A percentile compares a stretch with the other conserved stretches of the same genome.
Conservation (phyloP, 805 yeast genomes). For the Pichia californica region DNA sequence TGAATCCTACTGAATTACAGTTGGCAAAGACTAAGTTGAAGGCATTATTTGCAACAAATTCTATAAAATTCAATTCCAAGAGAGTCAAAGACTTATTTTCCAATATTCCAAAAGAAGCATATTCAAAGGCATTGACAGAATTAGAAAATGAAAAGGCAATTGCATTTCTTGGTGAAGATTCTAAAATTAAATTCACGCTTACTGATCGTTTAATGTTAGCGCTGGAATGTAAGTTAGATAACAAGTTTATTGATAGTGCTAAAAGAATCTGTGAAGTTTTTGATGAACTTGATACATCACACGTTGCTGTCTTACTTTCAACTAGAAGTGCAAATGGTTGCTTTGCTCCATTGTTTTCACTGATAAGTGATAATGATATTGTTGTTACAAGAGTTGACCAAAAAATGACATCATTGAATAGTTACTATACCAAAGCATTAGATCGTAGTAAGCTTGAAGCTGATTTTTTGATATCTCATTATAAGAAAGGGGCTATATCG, state of each 20-base stretch:
- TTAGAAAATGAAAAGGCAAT: slow-evolving; percentile 54
- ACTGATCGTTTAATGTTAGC: slow-evolving; percentile 45
- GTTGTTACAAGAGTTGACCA: slow-evolving; percentile 50
- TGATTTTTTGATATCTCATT: slow-evolving; percentile 43
- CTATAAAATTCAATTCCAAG: slow-evolving; percentile 39
- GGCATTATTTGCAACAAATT: slow-evolving; percentile 53
- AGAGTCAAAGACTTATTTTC: slow-evolving; percentile 43
- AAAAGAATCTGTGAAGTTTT: slow-evolving; percentile 37
- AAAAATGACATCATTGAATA: slow-evolving; percentile 40
- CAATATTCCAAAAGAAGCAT: slow-evolving; percentile 38
- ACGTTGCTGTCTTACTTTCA: slow-evolving; percentile 50
- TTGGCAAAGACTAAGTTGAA: slow-evolving; percentile 38
- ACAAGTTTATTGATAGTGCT: slow-evolving; percentile 39
- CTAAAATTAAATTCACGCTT: slow-evolving; percentile 48
- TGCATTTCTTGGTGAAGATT: slow-evolving; percentile 38
- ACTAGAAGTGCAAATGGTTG: slow-evolving; percentile 55
- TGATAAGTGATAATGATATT: slow-evolving; percentile 38
- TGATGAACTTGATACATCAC: slow-evolving; percentile 20
- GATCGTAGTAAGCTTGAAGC: slow-evolving; percentile 63
- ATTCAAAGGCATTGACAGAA: slow-evolving; percentile 42
- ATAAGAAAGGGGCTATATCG: slow-evolving; percentile 11
- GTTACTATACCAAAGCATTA: slow-evolving; percentile 70
- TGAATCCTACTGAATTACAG: slow-evolving; percentile 24
- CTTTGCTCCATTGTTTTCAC: slow-evolving; percentile 54
- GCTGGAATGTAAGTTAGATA: slow-evolving; percentile 34